These are phyloP conservation scores for Volvox reticuliferus DNA, from an alignment of 139 green algal genomes.

Conservation along the genomic window DNA sequence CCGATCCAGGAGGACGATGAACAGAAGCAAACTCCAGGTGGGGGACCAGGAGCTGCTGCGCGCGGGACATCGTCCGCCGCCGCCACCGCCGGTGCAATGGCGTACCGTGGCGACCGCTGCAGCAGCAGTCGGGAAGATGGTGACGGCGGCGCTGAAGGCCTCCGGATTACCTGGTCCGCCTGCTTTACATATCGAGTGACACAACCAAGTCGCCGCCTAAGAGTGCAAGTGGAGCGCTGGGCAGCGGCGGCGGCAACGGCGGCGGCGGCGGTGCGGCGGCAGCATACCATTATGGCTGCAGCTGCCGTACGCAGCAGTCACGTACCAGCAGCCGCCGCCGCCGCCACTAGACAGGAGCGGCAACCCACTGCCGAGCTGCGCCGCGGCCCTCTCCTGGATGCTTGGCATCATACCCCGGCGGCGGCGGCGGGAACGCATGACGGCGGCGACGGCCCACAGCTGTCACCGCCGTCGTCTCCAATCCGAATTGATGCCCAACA, in stretches of 20 bases:
- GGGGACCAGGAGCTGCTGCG: too few species aligned
- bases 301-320: background rate
- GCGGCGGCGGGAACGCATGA: background rate
- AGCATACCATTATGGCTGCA: background rate
- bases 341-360: background rate
- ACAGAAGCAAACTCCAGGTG: too few species aligned
- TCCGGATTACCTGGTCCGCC: conserved; percentile 24
- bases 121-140: background rate
- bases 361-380: background rate
- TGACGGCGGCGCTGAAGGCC: background rate
- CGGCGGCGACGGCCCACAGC: background rate
- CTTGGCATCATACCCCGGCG: background rate
- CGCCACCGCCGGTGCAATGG: too few species aligned
- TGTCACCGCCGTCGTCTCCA: background rate
- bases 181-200: conserved; percentile 39
- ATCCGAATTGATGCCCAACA: background rate
- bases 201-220: background rate
- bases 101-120: background rate
- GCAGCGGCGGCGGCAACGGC: background rate
- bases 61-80: too few species aligned
- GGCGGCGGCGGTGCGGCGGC: background rate
- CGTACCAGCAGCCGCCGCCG: background rate
- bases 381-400: background rate
- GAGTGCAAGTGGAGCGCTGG: conserved; percentile 1
- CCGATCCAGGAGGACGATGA: too few species aligned